phyloP scores from a whole-genome alignment of 1,139 yeast species.

The Taphrina communis region DNA sequence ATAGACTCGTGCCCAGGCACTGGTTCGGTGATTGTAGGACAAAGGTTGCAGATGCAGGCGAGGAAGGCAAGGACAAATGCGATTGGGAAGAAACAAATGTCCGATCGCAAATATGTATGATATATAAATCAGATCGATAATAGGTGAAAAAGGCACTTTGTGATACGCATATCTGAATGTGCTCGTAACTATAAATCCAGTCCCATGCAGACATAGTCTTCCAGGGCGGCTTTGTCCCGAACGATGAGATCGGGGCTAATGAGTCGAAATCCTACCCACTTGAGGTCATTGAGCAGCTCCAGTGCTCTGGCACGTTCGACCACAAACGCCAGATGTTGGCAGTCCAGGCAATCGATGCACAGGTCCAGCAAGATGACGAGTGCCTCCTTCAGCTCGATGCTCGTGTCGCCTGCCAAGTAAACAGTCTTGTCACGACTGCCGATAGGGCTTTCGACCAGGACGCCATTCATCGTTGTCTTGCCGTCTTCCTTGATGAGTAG shows the following conservation, averaged over 20 bases:
- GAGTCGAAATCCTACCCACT: constrained; percentile 35
- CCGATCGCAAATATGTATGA: too few relatives aligned
- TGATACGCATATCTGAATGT: not conserved
- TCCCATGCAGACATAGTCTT: constrained; percentile 24
- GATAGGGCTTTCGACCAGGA: constrained; percentile 17
- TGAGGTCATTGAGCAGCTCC: constrained; percentile 23
- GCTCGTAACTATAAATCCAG: constrained; percentile 12
- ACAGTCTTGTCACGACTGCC: constrained; percentile 26
- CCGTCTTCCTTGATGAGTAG: constrained; percentile 38
- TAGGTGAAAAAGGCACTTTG: not conserved
- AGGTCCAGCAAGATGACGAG: constrained; percentile 33
- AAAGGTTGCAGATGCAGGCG: too few relatives aligned
- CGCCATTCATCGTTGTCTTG: constrained; percentile 27
- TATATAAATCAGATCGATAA: too few relatives aligned
- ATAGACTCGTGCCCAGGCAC: too few relatives aligned
- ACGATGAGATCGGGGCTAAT: constrained; percentile 23
- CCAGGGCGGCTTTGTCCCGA: constrained; percentile 9
- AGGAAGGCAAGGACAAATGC: too few relatives aligned
- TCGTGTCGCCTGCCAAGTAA: constrained; percentile 28
- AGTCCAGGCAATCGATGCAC: constrained; percentile 27
- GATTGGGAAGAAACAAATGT: too few relatives aligned
- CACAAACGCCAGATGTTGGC: constrained; percentile 33
- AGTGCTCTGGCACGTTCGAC: constrained; percentile 15
- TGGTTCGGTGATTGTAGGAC: too few relatives aligned
- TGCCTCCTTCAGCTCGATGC: constrained; percentile 33